Evolutionary conservation across 371 early-diverging fungal genomes (phyloP).

Genomic region (Dinochytrium kinnereticum): DNA sequence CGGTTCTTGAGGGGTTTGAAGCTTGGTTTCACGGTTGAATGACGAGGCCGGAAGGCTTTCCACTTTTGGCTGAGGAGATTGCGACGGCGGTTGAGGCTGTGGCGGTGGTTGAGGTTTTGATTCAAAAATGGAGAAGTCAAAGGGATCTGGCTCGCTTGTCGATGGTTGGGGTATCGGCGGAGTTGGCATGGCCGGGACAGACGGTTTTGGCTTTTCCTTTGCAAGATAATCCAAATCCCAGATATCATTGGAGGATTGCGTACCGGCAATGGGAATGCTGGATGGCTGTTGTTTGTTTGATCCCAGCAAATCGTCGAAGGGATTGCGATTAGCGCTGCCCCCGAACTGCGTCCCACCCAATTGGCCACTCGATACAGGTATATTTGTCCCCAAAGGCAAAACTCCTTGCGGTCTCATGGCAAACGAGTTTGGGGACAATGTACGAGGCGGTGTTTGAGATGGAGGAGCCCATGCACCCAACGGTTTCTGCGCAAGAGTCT

Average conservation of each 20-base stretch:
- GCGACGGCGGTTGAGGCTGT: constrained; percentile 6
- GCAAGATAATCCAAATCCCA: constrained; percentile 30
- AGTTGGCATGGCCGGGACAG: not conserved
- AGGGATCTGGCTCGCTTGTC: constrained; percentile 21
- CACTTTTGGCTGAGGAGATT: too few relatives aligned
- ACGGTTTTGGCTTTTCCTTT: constrained; percentile 1
- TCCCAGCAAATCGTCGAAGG: constrained; percentile 30
- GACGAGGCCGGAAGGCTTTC: too few relatives aligned
- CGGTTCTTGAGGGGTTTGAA: too few relatives aligned
- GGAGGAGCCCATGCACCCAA: not conserved
- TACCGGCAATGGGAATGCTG: not conserved
- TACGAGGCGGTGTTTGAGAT: constrained; percentile 16
- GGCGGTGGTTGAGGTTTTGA: constrained; percentile 20
- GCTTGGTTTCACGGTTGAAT: too few relatives aligned
- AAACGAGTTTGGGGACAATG: not conserved
- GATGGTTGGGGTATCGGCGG: not conserved
- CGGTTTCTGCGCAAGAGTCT: not conserved
- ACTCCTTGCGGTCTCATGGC: not conserved
- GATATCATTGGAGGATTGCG: constrained; percentile 1
- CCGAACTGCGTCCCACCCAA: too few relatives aligned
- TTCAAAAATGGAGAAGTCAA: constrained; percentile 28
- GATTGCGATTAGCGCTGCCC: not conserved
- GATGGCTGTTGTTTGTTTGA: not conserved
- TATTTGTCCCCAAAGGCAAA: not conserved
- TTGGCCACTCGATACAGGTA: too few relatives aligned